phyloP scores from a whole-genome alignment of 192 early-diverging fungal genomes.

The Podila verticillata region DNA sequence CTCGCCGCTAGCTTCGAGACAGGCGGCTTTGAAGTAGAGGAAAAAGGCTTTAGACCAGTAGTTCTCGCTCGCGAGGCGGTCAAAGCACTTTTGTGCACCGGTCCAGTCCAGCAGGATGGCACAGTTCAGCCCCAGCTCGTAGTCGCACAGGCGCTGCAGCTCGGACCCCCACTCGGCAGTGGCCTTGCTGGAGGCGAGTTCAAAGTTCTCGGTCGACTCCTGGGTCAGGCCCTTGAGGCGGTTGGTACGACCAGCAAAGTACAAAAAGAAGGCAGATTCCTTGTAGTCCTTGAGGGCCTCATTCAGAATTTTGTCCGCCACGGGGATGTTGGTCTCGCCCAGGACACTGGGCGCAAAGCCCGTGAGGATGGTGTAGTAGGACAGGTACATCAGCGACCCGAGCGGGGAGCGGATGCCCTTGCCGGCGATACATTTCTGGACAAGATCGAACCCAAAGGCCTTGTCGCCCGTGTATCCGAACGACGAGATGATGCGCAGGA shows the following conservation, averaged over 20 bases:
- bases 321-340: slow-evolving; percentile 51
- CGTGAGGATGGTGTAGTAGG: slow-evolving; percentile 60
- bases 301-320: slow-evolving; percentile 53
- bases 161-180: slow-evolving; percentile 47
- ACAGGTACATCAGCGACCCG: slow-evolving; percentile 62
- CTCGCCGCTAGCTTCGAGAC: slow-evolving; percentile 63
- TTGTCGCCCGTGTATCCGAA: slow-evolving; percentile 66
- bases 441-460: slow-evolving; percentile 61
- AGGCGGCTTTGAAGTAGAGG: slow-evolving; percentile 54
- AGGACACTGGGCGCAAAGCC: slow-evolving; percentile 60
- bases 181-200: slow-evolving; percentile 45
- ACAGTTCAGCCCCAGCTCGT: slow-evolving; percentile 58
- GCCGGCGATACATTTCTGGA: slow-evolving; percentile 57
- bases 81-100: slow-evolving; percentile 48
- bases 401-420: slow-evolving; percentile 60
- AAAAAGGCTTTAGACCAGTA: slow-evolving; percentile 62
- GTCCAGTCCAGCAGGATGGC: slow-evolving; percentile 57
- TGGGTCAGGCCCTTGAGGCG: slow-evolving; percentile 59
- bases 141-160: slow-evolving; percentile 53
- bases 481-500: slow-evolving; percentile 58
- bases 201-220: slow-evolving; percentile 55
- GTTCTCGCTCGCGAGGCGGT: slow-evolving; percentile 46
- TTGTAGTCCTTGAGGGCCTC: slow-evolving; percentile 57
- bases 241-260: slow-evolving; percentile 56
- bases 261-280: slow-evolving; percentile 61